phyloP scores from a whole-genome alignment of 208 protist species.

The Novymonas esmeraldas region DNA sequence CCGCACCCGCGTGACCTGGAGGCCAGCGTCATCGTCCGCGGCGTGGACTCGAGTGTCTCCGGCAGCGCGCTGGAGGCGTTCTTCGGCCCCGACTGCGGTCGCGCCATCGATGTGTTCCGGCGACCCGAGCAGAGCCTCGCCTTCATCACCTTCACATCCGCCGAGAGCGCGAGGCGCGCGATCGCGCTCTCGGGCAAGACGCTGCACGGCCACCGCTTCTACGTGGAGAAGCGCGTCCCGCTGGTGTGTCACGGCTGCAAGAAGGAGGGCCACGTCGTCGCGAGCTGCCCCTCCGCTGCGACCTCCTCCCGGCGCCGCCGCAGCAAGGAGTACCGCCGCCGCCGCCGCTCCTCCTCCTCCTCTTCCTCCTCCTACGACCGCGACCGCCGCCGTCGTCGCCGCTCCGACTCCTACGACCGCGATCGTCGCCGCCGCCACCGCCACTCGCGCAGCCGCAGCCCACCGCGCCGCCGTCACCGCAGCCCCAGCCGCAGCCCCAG shows the following conservation, averaged over 20 bases:
- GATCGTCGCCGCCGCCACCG: slow-evolving; percentile 42
- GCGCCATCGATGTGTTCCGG: slow-evolving; percentile 54
- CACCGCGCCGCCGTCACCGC: slow-evolving; percentile 32
- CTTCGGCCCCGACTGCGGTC: slow-evolving; percentile 51
- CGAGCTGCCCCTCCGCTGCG: slow-evolving; percentile 38
- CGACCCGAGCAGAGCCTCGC: slow-evolving; percentile 43
- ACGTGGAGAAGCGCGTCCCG: slow-evolving; percentile 49
- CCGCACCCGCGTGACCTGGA: slow-evolving; percentile 8
- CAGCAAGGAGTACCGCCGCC: slow-evolving; percentile 40
- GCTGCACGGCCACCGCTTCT: slow-evolving; percentile 36
- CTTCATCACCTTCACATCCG: slow-evolving; percentile 63
- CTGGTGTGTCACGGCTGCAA: slow-evolving; percentile 74
- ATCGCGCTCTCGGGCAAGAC: slow-evolving; percentile 47
- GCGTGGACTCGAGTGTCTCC: slow-evolving; percentile 31
- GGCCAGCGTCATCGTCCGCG: slow-evolving; percentile 59
- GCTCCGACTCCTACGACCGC: slow-evolving; percentile 20
- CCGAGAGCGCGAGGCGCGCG: slow-evolving; percentile 39
- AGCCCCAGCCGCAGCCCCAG: slow-evolving; percentile 35
- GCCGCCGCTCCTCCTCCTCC: slow-evolving; percentile 19
- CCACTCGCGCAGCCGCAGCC: slow-evolving; percentile 42
- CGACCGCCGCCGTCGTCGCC: slow-evolving; percentile 36
- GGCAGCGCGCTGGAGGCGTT: slow-evolving; percentile 52
- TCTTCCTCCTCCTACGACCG: slow-evolving; percentile 15
- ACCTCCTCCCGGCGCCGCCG: slow-evolving; percentile 10
- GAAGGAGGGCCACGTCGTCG: slow-evolving; percentile 62